A percentile compares a stretch with the other conserved stretches of the same genome.
Evolutionary conservation across 441 rosid genomes (phyloP).

Genomic region (Capsella rubella): DNA sequence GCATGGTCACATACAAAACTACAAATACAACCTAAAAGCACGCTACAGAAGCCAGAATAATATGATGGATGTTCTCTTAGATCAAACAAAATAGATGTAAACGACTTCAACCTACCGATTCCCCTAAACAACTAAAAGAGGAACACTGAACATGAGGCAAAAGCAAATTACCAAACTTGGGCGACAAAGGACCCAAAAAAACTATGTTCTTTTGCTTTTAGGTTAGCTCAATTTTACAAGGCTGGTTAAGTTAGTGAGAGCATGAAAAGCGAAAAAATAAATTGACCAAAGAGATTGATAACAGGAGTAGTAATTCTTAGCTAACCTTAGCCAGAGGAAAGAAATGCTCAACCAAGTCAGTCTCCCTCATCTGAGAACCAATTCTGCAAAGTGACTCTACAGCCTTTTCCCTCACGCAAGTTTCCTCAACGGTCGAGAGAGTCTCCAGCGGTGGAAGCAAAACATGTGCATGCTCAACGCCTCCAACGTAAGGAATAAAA

Average conservation of each 20-base stretch:
- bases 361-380: constrained; percentile 89
- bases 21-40: constrained; percentile 7
- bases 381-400: constrained; percentile 83
- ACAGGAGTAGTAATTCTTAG: not conserved
- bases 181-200: not conserved
- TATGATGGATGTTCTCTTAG: not conserved
- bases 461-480: constrained; percentile 78
- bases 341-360: constrained; percentile 76
- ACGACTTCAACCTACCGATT: constrained; percentile 3
- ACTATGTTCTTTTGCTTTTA: not conserved
- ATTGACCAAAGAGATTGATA: not conserved
- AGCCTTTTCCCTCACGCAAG: constrained; percentile 90
- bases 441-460: constrained; percentile 86
- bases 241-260: not conserved
- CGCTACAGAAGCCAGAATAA: not conserved
- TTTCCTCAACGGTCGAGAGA: constrained; percentile 83
- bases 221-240: not conserved
- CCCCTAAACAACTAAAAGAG: not conserved
- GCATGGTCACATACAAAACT: not conserved
- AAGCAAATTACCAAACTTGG: constrained; percentile 1
- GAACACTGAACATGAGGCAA: not conserved
- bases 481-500: constrained; percentile 87
- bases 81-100: not conserved
- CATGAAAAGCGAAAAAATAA: not conserved
- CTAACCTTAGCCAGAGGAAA: constrained; percentile 83